Base-by-base conservation (phyloP, 2,329 filamentous ascomycete genomes). In the Alternaria arborescens region DNA sequence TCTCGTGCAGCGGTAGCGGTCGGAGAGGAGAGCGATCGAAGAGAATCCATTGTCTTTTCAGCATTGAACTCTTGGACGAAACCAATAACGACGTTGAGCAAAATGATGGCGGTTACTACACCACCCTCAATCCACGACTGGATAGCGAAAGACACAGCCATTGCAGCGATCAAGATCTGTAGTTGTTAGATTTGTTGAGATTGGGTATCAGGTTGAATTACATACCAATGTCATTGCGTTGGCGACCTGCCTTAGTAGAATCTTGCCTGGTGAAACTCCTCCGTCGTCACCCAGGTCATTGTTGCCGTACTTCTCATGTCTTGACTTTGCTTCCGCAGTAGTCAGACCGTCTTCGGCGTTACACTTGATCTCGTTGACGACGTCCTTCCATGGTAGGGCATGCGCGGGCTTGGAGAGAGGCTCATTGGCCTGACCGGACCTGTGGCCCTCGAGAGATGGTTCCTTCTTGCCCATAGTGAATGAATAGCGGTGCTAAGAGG, bases 151-250 rank as follows among this genome's bases (percentile, higher is more conserved):
- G 77, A 80, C 20, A 82, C 80, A 22, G 76, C 79, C 81, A 83
- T 82, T 43, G 81, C 81, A 57, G 82, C 73, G 36, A 83, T 79
- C 10, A 83, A 75, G 20, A 82, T 75, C 75, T 78, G 6, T 2
- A 3, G 1, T 10, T 46, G 46, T 54, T 60, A 55, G 55, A 20
- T 22, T 40, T 50, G 16, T n/a, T 34, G 10, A 14, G 7, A 28
- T 18, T 32, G 30, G 14, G 18, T 28, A 4, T 3, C 8, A 36
- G 18, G 7, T 46, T 18, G 18, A 22, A 16, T 12, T 10, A 66
- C 65, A 71, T 75, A 89, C 89, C 76, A 91, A 77, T 68, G 91
- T 91, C 91, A 93, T 93, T 58, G 91, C 90, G 82, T 93, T 93
- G 75, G 89, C 87, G 20, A 92, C 78, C 75, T 93, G 91, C 71